These are phyloP conservation scores for Colletotrichum scovillei DNA, from an alignment of 2,329 filamentous ascomycete genomes.

Conservation along the genomic window DNA sequence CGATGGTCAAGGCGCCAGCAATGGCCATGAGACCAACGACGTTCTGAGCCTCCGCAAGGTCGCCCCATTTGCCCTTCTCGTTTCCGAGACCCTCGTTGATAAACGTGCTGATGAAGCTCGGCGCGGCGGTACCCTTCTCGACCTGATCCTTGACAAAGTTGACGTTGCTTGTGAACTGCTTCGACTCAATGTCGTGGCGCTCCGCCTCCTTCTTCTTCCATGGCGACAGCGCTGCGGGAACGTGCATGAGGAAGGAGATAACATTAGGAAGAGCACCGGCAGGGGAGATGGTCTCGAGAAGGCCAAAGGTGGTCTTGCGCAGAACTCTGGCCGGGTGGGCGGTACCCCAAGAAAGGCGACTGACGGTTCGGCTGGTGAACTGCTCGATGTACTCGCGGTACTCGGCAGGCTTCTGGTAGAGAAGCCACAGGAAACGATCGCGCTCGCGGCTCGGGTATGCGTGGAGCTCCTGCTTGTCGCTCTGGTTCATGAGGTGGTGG, in stretches of 20 bases:
- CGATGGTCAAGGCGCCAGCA: constrained; percentile 56
- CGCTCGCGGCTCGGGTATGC: constrained; percentile 56
- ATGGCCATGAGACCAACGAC: constrained; percentile 59
- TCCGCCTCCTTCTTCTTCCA: constrained; percentile 57
- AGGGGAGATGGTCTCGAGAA: constrained; percentile 58
- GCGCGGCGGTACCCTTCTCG: constrained; percentile 45
- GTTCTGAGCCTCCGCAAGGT: constrained; percentile 53
- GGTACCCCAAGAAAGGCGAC: constrained; percentile 58
- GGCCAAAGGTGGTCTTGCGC: constrained; percentile 56
- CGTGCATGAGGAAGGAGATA: constrained; percentile 50
- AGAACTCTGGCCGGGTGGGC: constrained; percentile 52
- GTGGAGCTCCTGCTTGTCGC: constrained; percentile 50
- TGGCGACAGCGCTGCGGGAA: constrained; percentile 53
- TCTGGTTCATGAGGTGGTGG: constrained; percentile 54
- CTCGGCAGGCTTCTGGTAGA: constrained; percentile 51
- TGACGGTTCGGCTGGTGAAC: constrained; percentile 58
- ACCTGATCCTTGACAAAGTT: constrained; percentile 48
- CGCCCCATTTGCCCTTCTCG: constrained; percentile 42
- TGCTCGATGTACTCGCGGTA: constrained; percentile 60
- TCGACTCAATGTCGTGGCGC: constrained; percentile 52
- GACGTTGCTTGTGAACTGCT: constrained; percentile 51
- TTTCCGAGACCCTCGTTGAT: constrained; percentile 46
- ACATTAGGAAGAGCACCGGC: constrained; percentile 56
- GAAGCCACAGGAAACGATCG: constrained; percentile 57
- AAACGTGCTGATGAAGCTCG: constrained; percentile 56